Conservation (phyloP, 1,284 basidiomycete species). For the Rhodotorula mucilaginosa region DNA sequence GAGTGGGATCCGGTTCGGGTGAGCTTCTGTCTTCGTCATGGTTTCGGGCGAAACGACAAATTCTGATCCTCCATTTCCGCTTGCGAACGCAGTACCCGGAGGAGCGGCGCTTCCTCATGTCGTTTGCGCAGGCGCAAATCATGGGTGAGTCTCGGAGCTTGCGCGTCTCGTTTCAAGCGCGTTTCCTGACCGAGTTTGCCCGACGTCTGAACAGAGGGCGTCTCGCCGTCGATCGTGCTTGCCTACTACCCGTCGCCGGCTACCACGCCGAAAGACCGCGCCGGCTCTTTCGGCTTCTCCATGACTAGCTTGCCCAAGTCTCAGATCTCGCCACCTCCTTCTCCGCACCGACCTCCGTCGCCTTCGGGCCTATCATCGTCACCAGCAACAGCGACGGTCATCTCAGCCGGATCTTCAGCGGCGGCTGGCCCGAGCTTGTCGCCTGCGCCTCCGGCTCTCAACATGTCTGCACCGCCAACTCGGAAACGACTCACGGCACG, state of each 20-base stretch:
- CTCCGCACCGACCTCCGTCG: background rate
- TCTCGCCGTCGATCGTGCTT: constrained; percentile 46
- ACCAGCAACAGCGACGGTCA: background rate
- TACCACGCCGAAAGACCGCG: constrained; percentile 36
- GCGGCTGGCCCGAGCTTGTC: background rate
- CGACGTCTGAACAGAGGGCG: constrained; percentile 32
- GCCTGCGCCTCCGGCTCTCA: background rate
- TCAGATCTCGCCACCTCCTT: constrained; percentile 23
- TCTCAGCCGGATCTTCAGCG: background rate
- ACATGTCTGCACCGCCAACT: constrained; percentile 11
- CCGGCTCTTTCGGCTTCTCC: constrained; percentile 28
- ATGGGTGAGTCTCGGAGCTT: constrained; percentile 28
- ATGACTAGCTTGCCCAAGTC: constrained; percentile 35
- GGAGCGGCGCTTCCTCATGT: constrained; percentile 49
- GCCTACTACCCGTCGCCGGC: constrained; percentile 49
- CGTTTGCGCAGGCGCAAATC: constrained; percentile 45
- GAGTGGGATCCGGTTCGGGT: constrained; percentile 47
- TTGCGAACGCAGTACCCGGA: constrained; percentile 41
- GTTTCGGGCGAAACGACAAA: background rate
- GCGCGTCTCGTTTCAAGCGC: background rate
- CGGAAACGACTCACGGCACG: constrained; percentile 39
- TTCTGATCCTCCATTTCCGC: background rate
- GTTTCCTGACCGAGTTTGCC: constrained; percentile 1
- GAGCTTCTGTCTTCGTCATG: background rate
- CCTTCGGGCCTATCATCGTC: background rate